These are phyloP conservation scores for Mycena galericulata DNA, from an alignment of 768 basidiomycete genomes.

Conservation along the genomic window DNA sequence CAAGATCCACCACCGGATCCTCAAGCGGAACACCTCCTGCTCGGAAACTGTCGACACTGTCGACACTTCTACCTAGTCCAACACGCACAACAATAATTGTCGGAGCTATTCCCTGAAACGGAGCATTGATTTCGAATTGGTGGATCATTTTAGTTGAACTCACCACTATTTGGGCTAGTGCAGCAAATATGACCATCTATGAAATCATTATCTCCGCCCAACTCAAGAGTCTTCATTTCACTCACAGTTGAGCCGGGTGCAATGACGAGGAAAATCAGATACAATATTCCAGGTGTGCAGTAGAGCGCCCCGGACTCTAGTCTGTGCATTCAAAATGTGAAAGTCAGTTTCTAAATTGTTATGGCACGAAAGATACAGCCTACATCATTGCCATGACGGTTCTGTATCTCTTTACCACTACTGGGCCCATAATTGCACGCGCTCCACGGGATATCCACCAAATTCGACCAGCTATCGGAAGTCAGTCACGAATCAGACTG, in stretches of 20 bases:
- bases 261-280: constrained; percentile 9
- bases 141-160: background rate
- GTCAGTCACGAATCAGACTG: constrained; percentile 1
- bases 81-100: constrained; percentile 32
- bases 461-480: constrained; percentile 43
- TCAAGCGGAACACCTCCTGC: background rate
- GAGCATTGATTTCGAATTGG: background rate
- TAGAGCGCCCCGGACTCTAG: constrained; percentile 32
- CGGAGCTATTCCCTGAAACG: constrained; percentile 30
- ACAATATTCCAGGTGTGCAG: constrained; percentile 19
- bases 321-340: background rate
- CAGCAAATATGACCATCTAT: constrained; percentile 24
- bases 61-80: constrained; percentile 23
- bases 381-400: constrained; percentile 44
- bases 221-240: background rate
- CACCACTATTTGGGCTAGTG: constrained; percentile 28
- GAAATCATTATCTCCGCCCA: background rate
- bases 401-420: constrained; percentile 38
- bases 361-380: constrained; percentile 14
- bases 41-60: constrained; percentile 25
- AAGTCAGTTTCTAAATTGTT: too few species aligned
- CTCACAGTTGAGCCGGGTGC: constrained; percentile 12
- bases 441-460: constrained; percentile 46
- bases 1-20: constrained; percentile 2
- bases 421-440: constrained; percentile 36